These are phyloP conservation scores for Ophiosphaerella herpotricha DNA, from an alignment of 2,329 filamentous ascomycete species.

Conservation along the genomic window DNA sequence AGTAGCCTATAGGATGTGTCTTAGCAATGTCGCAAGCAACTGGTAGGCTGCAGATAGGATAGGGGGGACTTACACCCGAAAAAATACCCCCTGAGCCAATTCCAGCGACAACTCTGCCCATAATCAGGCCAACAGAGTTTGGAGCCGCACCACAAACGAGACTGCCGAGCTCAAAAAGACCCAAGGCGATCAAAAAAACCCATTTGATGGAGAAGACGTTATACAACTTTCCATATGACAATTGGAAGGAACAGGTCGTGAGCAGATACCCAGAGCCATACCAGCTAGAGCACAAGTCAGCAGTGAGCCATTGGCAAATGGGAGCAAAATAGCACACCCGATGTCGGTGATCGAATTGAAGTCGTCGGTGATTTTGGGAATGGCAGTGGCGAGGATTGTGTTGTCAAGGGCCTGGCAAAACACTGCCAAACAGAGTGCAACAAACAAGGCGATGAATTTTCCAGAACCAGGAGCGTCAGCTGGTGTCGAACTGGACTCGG, in stretches of 20 bases:
- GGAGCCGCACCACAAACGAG: constrained; percentile 45
- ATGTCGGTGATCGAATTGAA: constrained; percentile 26
- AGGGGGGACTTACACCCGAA: constrained; percentile 39
- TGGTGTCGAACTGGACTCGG: background rate
- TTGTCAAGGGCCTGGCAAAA: constrained; percentile 1
- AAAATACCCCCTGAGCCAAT: constrained; percentile 53
- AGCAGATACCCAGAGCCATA: constrained; percentile 48
- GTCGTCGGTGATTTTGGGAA: constrained; percentile 31
- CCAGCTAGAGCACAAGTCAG: constrained; percentile 11
- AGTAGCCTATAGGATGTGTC: background rate
- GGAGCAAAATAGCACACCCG: background rate
- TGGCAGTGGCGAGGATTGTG: constrained; percentile 31
- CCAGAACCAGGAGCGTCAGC: background rate
- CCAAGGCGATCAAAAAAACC: constrained; percentile 37
- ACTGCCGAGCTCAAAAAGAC: constrained; percentile 49
- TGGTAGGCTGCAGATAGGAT: background rate
- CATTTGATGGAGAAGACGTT: constrained; percentile 2
- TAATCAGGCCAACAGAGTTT: constrained; percentile 49
- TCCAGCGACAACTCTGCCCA: constrained; percentile 54
- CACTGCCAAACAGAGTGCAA: background rate
- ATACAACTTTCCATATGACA: constrained; percentile 48
- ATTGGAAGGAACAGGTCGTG: constrained; percentile 50
- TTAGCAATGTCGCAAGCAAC: background rate
- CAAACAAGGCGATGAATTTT: background rate
- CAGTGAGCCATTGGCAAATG: background rate